Base-by-base conservation (phyloP, 305 asterid genomes). In the Rubia balearica region DNA sequence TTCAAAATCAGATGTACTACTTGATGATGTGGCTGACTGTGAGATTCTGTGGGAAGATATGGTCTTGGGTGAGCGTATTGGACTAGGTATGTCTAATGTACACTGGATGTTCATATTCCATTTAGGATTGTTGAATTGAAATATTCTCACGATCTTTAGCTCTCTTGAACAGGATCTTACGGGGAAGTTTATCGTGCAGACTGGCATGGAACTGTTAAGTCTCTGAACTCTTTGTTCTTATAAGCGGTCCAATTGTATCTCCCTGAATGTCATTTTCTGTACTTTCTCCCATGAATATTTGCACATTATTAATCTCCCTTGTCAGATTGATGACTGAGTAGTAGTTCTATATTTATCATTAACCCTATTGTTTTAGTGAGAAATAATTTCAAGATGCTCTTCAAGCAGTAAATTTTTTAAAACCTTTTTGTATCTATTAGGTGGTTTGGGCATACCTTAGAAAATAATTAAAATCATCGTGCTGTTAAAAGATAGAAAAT, bases 151-250 rank as follows among this genome's bases (percentile, higher is more conserved):
- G 41, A 65, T 49, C 72, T 63, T 70, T 57, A 43, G 75, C 73
- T 45, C 68, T 68, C 61, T 80, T 43, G 74, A 79, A 68, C 83
- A 92, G 98, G 98, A 79, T 93, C 97, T 74, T 93, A 93, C 67
- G 98, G 98, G 14, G 98, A 93, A 88, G 98, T 93, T 59, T 89
- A 89, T 62, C 97, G 85, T 73, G 98, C 97, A 65, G 98, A 93
- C 65, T 93, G 97, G 98, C 97, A 90, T 80, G 98, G 96, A 84
- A 93, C 98, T 80, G 98, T 93, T n/a, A 83, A 93, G 98, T 90
- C 73, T 72, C 49, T 77, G 42, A 61, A 51, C 71, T 43, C 68
- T 21, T 69, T 53, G 7, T 53, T 36, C 61, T 9, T 11, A 14
- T 70, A 11, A 21, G 12, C 22, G 57, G 57, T 57, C 48, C 8